Conservation (phyloP, 768 basidiomycete species). For the Auriscalpium vulgare region DNA sequence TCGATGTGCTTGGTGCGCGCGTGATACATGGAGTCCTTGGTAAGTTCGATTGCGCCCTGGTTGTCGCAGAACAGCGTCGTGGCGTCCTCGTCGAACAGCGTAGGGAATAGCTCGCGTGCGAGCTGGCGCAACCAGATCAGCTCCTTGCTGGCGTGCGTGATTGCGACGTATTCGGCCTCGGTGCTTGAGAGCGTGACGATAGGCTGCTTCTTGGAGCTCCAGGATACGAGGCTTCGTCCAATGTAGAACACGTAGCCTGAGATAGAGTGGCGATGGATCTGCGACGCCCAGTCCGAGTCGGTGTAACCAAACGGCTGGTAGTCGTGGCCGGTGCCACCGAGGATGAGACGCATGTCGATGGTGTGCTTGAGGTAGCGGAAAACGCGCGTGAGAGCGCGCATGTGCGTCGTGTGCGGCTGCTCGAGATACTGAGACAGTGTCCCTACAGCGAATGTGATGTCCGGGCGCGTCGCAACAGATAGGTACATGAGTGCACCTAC, state of each 20-base stretch:
- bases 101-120: background rate
- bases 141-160: background rate
- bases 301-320: background rate
- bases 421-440: background rate
- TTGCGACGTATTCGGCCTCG: conserved; percentile 3
- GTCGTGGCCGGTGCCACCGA: background rate
- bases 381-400: too few relatives aligned
- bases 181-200: background rate
- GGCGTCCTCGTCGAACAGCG: background rate
- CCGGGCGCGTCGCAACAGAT: conserved; percentile 25
- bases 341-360: background rate
- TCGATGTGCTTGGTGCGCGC: conserved; percentile 31
- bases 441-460: conserved; percentile 25
- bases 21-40: conserved; percentile 23
- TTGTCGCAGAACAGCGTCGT: conserved; percentile 29
- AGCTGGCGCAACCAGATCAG: background rate
- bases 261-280: background rate
- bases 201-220: conserved; percentile 1
- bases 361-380: background rate
- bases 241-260: background rate
- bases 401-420: too few relatives aligned
- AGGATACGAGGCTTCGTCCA: background rate
- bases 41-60: conserved; percentile 25
- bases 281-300: background rate
- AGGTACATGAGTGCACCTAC: conserved; percentile 28